phyloP scores from a whole-genome alignment of 2,329 filamentous ascomycete species.

The Fusarium anthophilum region DNA sequence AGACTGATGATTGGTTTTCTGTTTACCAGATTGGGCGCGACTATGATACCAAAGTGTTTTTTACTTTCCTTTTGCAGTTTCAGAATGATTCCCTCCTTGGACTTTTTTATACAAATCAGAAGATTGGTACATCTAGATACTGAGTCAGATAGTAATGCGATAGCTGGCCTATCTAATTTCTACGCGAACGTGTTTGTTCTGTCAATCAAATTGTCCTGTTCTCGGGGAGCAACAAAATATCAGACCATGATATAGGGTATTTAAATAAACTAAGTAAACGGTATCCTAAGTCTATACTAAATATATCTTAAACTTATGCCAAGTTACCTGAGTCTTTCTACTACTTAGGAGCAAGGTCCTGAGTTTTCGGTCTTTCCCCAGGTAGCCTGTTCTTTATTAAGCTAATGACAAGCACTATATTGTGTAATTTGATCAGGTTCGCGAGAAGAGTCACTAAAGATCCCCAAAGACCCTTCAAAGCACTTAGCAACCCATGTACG shows the following conservation, averaged over 20 bases:
- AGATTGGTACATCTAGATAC: conserved; percentile 9
- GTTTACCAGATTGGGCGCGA: conserved; percentile 3
- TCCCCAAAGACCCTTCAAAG: neutral
- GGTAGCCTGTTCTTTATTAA: neutral
- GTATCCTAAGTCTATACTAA: neutral
- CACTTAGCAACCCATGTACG: neutral
- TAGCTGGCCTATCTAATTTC: conserved; percentile 30
- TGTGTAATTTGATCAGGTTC: neutral
- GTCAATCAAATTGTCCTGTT: neutral
- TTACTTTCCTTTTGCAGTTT: conserved; percentile 13
- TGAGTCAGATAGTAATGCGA: conserved; percentile 27
- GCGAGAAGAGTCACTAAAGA: too few species aligned
- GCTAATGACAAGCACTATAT: neutral
- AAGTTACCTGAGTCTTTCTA: neutral
- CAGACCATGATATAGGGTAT: neutral
- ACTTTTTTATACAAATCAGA: neutral
- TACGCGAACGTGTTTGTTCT: neutral
- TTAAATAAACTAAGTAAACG: neutral
- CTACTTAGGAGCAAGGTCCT: neutral
- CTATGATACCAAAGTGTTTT: conserved; percentile 36
- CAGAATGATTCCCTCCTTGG: conserved; percentile 2
- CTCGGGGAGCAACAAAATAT: neutral
- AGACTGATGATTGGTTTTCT: conserved; percentile 24
- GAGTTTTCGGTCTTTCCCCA: neutral
- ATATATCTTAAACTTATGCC: neutral